Base-by-base conservation (phyloP, 192 early-diverging fungal species). In the Entophlyctis luteolus region DNA sequence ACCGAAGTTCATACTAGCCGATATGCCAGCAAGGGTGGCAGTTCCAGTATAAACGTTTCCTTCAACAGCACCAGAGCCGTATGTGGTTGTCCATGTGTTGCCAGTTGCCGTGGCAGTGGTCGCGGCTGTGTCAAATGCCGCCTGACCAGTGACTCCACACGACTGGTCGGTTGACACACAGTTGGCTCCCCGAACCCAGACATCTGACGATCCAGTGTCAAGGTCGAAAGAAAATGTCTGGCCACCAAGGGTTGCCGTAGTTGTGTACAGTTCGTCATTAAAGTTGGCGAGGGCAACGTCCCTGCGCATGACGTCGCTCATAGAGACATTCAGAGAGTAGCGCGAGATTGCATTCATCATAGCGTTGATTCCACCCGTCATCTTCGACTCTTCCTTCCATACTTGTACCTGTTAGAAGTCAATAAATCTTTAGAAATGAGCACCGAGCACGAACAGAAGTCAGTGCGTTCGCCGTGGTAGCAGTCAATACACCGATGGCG, bases 201-300 rank as follows among this genome's bases (percentile, higher is more conserved):
- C 57, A 47, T 75, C 76, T 16, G 62, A 56, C 33, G 68, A 68
- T 6, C 72, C 72, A 18, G 76, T 77, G 57, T 77, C 76, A 4
- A 76, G 50, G 59, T 75, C 68, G 16, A 78, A 55, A 35, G 33
- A 35, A 42, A 75, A 54, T 12, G 54, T 58, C 33, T 70, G 68
- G 35, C 54, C 54, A 23, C 59, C 67, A 37, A 67, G 28, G 23
- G 34, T 57, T 28, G 63, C 71, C 5, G 45, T 31, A 32, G 62
- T 36, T 25, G 52, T 67, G 46, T 73, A 73, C 12, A 68, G 54
- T 18, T 20, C 39, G 56, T 73, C 62, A n/a, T n/a, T 22, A 36
- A 46, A 53, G 47, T 73, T 58, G 38, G 49, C 55, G 18, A 72
- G 62, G n/a, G n/a, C 8, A 8, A n/a, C 8, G 8, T 42, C 10